Base-by-base conservation (phyloP, 1,139 yeast genomes). In the Geotrichum carabidarum region DNA sequence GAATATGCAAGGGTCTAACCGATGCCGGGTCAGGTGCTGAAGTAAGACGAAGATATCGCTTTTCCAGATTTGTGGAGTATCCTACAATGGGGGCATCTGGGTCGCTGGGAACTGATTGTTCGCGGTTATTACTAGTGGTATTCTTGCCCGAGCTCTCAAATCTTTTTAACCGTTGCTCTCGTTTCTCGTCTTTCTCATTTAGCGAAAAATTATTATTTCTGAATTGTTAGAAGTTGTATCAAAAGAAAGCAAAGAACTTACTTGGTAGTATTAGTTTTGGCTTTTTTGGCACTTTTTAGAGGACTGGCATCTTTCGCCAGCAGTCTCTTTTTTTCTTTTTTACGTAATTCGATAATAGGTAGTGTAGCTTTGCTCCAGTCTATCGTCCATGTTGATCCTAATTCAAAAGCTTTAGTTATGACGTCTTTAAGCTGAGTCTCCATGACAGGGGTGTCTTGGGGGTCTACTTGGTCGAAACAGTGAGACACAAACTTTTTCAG, bases 11-110 rank as follows among this genome's bases (percentile, higher is more conserved):
- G 0, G 98, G 97, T 47, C 99, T 77, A 2, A 93, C 97, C 34
- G 78, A 72, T 1, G 80, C 78, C 0, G 98, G 96, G 60, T 88
- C 89, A 0, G 98, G 97, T 47, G 84, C 97, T 1, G 96, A 87
- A 0, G 99, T 93, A 57, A 93, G 73, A 59, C 99, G 76, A 37
- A 89, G 73, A 66, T 89, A 93, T 51, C 79, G 74, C 67, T 93
- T 93, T 62, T 91, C 97, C 36, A 93, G 67, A 1, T 67, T 74
- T 43, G 76, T 76, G 63, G 86, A 79, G 3, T 79, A 75, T 0
- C 99, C 99, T 4, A 85, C 77, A 6, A 91, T 73, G 0, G 71
- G 69, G 34, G 63, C 65, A 12, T 58, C 50, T 15, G 57, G 54
- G 27, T 58, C 48, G n/a, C 45, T 17, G 15, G 53, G 44, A 7